Conservation (phyloP, 495 filamentous ascomycete species). For the Clavariopsis aquatica region DNA sequence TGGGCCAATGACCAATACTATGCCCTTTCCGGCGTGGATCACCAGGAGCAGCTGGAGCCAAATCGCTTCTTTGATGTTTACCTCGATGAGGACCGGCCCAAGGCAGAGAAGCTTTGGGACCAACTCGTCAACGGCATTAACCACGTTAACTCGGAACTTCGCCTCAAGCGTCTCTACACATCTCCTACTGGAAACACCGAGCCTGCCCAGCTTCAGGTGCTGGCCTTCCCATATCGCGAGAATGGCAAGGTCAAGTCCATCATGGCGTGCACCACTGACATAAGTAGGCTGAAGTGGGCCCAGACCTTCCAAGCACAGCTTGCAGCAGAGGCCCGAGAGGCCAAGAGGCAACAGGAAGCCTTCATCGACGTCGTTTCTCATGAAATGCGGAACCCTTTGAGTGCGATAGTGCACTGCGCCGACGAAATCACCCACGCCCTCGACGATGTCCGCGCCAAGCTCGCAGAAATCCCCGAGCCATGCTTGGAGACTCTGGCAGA, state of each 20-base stretch:
- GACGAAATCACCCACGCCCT: constrained; percentile 38
- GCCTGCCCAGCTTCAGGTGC: constrained; percentile 25
- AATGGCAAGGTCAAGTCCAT: constrained; percentile 24
- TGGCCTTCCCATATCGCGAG: constrained; percentile 28
- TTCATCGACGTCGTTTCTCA: constrained; percentile 36
- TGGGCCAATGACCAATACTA: constrained; percentile 34
- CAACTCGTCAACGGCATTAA: constrained; percentile 1
- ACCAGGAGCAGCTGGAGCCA: constrained; percentile 2
- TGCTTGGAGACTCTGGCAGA: constrained; percentile 30
- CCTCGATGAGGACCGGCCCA: constrained; percentile 18
- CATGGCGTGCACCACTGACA: constrained; percentile 39
- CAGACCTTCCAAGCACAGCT: constrained; percentile 37
- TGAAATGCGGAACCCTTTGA: constrained; percentile 46
- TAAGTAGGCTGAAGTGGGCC: constrained; percentile 40
- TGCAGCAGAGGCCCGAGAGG: constrained; percentile 40
- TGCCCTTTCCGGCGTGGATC: background rate
- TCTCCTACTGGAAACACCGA: constrained; percentile 24
- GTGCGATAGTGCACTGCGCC: constrained; percentile 43
- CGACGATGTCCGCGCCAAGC: constrained; percentile 3
- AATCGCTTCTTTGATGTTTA: constrained; percentile 15
- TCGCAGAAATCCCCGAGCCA: constrained; percentile 12
- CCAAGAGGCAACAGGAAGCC: constrained; percentile 40
- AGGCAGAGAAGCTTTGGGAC: constrained; percentile 11
- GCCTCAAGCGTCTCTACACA: constrained; percentile 23
- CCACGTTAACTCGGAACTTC: constrained; percentile 21